phyloP scores from a whole-genome alignment of 345 rosid species.

The Salix caprea region DNA sequence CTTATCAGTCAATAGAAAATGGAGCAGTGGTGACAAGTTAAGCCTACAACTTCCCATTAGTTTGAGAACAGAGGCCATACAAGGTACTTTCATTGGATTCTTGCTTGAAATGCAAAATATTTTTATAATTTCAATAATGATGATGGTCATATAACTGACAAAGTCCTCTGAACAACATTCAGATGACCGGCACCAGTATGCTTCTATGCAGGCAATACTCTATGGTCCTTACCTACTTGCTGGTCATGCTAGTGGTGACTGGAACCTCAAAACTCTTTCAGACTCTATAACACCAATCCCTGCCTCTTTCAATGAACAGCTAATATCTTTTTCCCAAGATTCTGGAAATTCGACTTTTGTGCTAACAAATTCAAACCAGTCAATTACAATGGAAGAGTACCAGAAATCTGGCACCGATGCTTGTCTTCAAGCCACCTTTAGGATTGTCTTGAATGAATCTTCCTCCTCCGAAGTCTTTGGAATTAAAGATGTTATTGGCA shows the following conservation, averaged over 20 bases:
- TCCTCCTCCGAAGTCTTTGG: conserved; percentile 15
- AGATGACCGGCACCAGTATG: conserved; percentile 71
- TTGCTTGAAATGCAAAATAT: neutral
- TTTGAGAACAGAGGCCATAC: conserved; percentile 59
- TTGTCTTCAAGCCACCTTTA: conserved; percentile 62
- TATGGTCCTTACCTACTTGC: conserved; percentile 86
- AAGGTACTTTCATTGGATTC: conserved; percentile 45
- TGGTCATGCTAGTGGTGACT: conserved; percentile 59
- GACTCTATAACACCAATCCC: conserved; percentile 67
- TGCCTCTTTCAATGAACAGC: conserved; percentile 38
- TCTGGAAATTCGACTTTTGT: conserved; percentile 44
- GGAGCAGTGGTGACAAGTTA: conserved; percentile 57
- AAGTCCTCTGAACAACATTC: conserved; percentile 10
- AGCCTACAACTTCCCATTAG: conserved; percentile 54
- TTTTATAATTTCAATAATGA: neutral
- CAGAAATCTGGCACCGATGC: conserved; percentile 56
- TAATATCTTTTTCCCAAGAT: conserved; percentile 61
- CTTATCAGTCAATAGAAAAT: conserved; percentile 42
- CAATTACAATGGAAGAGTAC: conserved; percentile 52
- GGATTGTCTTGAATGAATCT: conserved; percentile 38
- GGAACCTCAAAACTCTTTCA: conserved; percentile 58
- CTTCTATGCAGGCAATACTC: conserved; percentile 75
- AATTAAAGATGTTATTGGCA: conserved; percentile 36
- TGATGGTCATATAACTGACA: neutral
- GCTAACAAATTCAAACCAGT: conserved; percentile 50